phyloP scores from a whole-genome alignment of 192 early-diverging fungal species.

The Diversispora eburnea region DNA sequence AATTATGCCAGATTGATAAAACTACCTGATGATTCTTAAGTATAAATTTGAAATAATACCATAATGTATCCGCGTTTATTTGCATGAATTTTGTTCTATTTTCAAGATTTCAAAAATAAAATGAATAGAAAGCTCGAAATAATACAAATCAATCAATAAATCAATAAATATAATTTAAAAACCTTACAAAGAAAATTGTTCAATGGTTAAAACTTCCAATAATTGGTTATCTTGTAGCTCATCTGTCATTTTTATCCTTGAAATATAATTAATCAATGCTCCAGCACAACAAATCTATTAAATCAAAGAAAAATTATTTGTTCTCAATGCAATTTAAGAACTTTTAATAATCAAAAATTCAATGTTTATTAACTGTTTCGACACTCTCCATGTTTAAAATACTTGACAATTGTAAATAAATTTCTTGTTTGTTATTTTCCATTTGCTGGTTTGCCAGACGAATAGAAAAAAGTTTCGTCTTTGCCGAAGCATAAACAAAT shows the following conservation, averaged over 20 bases:
- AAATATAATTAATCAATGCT: conserved; percentile 40
- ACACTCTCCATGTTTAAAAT: conserved; percentile 37
- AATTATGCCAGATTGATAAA: background rate
- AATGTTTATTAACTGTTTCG: conserved; percentile 33
- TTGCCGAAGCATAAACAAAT: conserved; percentile 35
- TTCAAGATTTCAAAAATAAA: background rate
- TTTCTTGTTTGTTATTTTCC: conserved; percentile 31
- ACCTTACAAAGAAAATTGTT: conserved; percentile 39
- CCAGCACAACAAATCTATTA: conserved; percentile 45
- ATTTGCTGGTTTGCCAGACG: background rate
- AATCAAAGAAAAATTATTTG: background rate
- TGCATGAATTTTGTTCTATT: conserved; percentile 50
- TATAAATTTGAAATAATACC: conserved; percentile 37
- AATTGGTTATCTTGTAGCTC: background rate
- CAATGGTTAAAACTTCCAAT: conserved; percentile 24
- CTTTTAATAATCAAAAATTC: background rate
- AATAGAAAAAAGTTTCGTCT: conserved; percentile 35
- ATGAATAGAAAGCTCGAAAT: background rate
- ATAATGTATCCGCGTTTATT: conserved; percentile 54
- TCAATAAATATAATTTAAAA: background rate
- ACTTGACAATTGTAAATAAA: conserved; percentile 34
- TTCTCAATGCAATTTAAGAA: background rate
- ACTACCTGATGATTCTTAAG: background rate
- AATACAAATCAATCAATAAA: background rate
- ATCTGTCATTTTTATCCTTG: conserved; percentile 31